These are phyloP conservation scores for Drosera capensis DNA, from an alignment of 148 eudicot genomes.

Conservation along the genomic window DNA sequence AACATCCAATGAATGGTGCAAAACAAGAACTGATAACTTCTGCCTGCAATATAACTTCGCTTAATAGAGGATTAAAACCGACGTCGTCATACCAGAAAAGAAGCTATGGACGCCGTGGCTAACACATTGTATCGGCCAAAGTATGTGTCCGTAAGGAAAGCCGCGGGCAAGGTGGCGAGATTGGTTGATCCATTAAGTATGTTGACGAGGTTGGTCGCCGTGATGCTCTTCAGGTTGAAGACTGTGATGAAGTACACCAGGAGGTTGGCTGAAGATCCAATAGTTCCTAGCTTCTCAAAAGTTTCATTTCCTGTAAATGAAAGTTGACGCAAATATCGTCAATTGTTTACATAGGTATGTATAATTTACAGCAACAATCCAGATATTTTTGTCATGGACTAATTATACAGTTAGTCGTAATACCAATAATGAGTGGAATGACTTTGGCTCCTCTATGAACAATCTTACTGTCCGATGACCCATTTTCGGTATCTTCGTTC, in stretches of 20 bases:
- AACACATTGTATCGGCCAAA: conserved; percentile 27
- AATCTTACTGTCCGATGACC: no score
- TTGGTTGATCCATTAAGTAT: conserved; percentile 23
- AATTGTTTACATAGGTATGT: neutral
- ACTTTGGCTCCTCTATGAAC: no score
- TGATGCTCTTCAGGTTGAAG: conserved; percentile 19
- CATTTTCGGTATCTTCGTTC: no score
- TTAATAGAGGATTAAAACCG: neutral
- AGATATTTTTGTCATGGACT: no score
- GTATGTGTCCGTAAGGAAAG: conserved; percentile 22
- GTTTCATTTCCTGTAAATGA: conserved; percentile 20
- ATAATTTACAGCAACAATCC: no score
- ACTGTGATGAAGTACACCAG: conserved; percentile 18
- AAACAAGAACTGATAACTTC: neutral
- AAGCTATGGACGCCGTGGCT: conserved; percentile 17
- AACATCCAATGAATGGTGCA: neutral
- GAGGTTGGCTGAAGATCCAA: conserved; percentile 19
- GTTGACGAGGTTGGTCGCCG: conserved; percentile 20
- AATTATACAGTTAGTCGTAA: no score
- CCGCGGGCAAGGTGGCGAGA: conserved; percentile 21
- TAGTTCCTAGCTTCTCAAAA: conserved; percentile 27
- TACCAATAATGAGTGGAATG: no score
- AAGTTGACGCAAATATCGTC: no score
- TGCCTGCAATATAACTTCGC: neutral
- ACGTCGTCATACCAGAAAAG: conserved; percentile 12